A percentile compares a stretch with the other conserved stretches of the same genome.
phyloP scores from a whole-genome alignment of 2,329 filamentous ascomycete species.

The Pyrenophora teres region DNA sequence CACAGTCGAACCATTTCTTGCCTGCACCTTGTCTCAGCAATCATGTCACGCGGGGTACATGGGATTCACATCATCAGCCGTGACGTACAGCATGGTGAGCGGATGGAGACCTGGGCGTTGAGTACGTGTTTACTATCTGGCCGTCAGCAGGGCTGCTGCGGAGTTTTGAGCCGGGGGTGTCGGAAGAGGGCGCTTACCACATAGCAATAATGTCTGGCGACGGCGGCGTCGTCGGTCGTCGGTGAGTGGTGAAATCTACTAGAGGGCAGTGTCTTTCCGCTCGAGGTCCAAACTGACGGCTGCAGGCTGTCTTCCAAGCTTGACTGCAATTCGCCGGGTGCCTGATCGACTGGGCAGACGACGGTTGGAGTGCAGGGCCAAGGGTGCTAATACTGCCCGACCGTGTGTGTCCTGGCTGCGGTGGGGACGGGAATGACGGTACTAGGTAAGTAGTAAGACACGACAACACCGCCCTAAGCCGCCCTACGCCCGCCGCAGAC shows the following conservation, averaged over 20 bases:
- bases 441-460: constrained; percentile 5
- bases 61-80: neutral
- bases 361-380: constrained; percentile 17
- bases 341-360: constrained; percentile 20
- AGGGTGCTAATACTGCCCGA: too few species aligned
- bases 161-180: constrained; percentile 18
- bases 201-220: constrained; percentile 18
- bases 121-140: constrained; percentile 86
- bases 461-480: constrained; percentile 12
- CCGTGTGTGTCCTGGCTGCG: neutral
- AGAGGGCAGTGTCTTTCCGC: neutral
- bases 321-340: constrained; percentile 23
- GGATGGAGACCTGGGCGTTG: constrained; percentile 96
- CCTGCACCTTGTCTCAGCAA: constrained; percentile 55
- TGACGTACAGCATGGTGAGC: constrained; percentile 86
- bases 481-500: constrained; percentile 2
- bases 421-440: constrained; percentile 6
- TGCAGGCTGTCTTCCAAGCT: constrained; percentile 2
- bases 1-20: constrained; percentile 98
- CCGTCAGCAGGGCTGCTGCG: constrained; percentile 23
- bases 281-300: constrained; percentile 1
- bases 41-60: neutral
- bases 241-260: constrained; percentile 3
- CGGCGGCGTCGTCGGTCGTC: neutral
- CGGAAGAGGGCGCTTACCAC: constrained; percentile 30